Conservation (phyloP, 2,329 filamentous ascomycete species). For the Aspergillus melleus region DNA sequence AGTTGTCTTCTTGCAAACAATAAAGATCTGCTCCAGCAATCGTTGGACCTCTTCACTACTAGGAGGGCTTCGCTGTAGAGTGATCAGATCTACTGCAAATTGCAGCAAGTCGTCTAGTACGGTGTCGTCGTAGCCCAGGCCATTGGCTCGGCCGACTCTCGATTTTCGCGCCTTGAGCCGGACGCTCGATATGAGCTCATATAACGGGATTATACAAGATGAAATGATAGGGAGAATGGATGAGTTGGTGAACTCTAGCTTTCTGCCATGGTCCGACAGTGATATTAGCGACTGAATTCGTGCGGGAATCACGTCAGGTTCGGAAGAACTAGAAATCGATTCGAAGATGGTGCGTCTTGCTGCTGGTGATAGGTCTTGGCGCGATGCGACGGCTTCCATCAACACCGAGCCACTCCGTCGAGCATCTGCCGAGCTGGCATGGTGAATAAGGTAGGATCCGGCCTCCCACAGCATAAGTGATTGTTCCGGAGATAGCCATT, state of each 20-base stretch:
- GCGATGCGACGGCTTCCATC: constrained; percentile 37
- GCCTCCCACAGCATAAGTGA: constrained; percentile 42
- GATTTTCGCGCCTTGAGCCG: constrained; percentile 40
- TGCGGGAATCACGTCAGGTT: constrained; percentile 38
- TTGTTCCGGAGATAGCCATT: constrained; percentile 42
- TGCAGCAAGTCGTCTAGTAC: constrained; percentile 41
- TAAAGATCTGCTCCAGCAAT: constrained; percentile 40
- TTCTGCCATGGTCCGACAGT: constrained; percentile 45
- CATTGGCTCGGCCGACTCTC: constrained; percentile 33
- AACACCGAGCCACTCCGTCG: constrained; percentile 36
- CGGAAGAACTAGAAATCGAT: constrained; percentile 34
- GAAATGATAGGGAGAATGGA: constrained; percentile 42
- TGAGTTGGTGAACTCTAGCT: constrained; percentile 40
- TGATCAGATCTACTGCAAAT: constrained; percentile 44
- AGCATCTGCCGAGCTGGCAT: constrained; percentile 36
- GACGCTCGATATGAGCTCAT: constrained; percentile 36
- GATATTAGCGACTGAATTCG: constrained; percentile 41
- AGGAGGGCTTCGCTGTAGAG: constrained; percentile 41
- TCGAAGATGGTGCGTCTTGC: constrained; percentile 37
- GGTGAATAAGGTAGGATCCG: constrained; percentile 38
- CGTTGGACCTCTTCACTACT: constrained; percentile 36
- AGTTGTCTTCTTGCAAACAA: constrained; percentile 43
- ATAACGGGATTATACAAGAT: constrained; percentile 41
- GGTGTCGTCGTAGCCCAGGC: constrained; percentile 35
- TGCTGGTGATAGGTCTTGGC: constrained; percentile 40